phyloP scores from a whole-genome alignment of 164 flowering plant genomes.

The Stephania japonica region DNA sequence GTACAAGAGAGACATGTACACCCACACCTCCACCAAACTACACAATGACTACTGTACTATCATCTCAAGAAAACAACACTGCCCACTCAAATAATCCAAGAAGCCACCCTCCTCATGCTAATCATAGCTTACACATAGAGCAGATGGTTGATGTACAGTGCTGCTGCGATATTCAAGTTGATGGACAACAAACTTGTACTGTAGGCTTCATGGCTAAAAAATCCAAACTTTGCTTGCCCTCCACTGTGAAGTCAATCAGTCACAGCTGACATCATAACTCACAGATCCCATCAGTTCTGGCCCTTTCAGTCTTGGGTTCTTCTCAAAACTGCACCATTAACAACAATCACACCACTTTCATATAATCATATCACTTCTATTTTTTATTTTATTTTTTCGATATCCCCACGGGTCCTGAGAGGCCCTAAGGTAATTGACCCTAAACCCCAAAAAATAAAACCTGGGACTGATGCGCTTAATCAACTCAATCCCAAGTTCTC shows the following conservation, averaged over 20 bases:
- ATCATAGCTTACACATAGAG: background rate
- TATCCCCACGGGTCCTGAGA: no score
- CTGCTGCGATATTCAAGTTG: background rate
- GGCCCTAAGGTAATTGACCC: no score
- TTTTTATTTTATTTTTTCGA: no score
- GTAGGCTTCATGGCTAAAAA: background rate
- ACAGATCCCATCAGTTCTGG: constrained; percentile 85
- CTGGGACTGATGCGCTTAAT: no score
- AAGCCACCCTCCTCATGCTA: background rate
- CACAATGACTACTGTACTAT: background rate
- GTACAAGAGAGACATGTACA: background rate
- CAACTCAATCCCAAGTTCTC: no score
- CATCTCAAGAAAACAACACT: background rate
- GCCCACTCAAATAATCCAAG: background rate
- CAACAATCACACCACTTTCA: background rate
- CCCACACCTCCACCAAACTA: background rate
- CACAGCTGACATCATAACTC: constrained; percentile 51
- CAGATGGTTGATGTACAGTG: background rate
- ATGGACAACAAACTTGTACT: constrained; percentile 1
- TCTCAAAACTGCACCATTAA: constrained; percentile 50
- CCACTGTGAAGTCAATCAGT: constrained; percentile 12
- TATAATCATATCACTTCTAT: background rate
- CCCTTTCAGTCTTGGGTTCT: constrained; percentile 68
- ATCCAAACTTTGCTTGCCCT: background rate
- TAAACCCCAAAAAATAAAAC: no score